Evolutionary conservation across 805 yeast genomes (phyloP), one percentile per base, ranked within the genome.

Genomic region (Hanseniaspora taiwanica): DNA sequence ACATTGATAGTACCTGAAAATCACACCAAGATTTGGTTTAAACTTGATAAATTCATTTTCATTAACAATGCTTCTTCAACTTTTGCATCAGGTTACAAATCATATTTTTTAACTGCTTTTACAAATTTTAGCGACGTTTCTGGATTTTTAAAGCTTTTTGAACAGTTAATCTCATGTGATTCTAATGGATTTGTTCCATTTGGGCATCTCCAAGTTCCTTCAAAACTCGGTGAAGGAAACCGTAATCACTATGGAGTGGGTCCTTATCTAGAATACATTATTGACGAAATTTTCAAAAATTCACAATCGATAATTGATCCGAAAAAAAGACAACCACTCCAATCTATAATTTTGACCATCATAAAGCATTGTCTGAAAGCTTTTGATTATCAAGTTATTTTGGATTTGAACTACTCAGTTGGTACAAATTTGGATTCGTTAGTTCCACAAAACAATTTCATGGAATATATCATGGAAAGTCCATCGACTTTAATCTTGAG

Each of bases 191-290:
- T 47, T 23, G 49, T 59, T 36, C 56, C 56, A 3, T 63, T 68
- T 46, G 68, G 72, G 13, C 65, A 64, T 4, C 51, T 77, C 12
- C 65, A 74, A 10, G 81, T 67, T 49, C 94, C 94, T 1, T 49
- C 63, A 6, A 73, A 69, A 39, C 55, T 85, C 21, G 95, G 95
- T 0, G 54, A 55, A 2, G 63, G 65, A 0, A 71, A 76, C 46
- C 68, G 94, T 49, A 71, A 63, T 24, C 68, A 66, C 24, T 56
- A 66, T 14, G 94, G 95, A 2, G 58, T 85, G 5, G 74, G 86
- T 74, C 85, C 91, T 2, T 89, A 87, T 50, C 55, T 82, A 40
- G 89, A 84, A 40, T 85, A 74, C 49, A 54, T 86, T 12, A 52
- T 81, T n/a, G 60, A 69, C 10, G 81, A 80, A 34, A 73, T 86